These are phyloP conservation scores for Fragilaria crotonensis DNA, from an alignment of 108 stramenopile species.

Conservation along the genomic window DNA sequence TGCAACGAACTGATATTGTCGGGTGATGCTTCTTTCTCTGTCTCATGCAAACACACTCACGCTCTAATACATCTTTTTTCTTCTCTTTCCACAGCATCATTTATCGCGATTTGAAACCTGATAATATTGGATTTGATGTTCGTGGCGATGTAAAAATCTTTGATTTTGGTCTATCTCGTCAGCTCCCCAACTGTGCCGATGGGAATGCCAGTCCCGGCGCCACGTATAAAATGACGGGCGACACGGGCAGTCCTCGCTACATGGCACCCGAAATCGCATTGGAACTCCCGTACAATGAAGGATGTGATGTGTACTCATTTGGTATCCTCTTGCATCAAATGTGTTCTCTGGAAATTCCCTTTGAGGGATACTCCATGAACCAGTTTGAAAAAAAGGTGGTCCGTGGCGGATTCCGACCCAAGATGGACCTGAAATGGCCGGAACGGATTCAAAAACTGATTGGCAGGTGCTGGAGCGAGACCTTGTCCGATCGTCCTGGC, in stretches of 20 bases:
- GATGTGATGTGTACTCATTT: conserved; percentile 83
- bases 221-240: conserved; percentile 32
- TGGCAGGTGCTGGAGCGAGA: conserved; percentile 29
- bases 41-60: background rate
- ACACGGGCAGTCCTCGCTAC: conserved; percentile 44
- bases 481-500: conserved; percentile 45
- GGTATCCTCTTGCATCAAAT: conserved; percentile 80
- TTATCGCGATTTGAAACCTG: conserved; percentile 51
- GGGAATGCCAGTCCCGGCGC: conserved; percentile 1
- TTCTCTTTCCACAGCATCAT: conserved; percentile 33
- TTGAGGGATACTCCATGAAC: conserved; percentile 14
- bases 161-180: conserved; percentile 41
- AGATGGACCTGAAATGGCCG: conserved; percentile 54
- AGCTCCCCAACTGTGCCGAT: conserved; percentile 16
- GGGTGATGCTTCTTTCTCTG: background rate
- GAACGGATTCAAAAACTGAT: conserved; percentile 14
- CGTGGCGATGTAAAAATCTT: conserved; percentile 41
- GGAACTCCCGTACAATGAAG: conserved; percentile 77
- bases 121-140: conserved; percentile 40
- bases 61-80: background rate
- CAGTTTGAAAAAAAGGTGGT: conserved; percentile 38
- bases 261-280: conserved; percentile 70
- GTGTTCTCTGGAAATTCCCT: conserved; percentile 58
- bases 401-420: conserved; percentile 42
- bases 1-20: background rate